Evolutionary conservation across 2,329 filamentous ascomycete species (phyloP).

Genomic region (Torrubiellomyces zombiae): DNA sequence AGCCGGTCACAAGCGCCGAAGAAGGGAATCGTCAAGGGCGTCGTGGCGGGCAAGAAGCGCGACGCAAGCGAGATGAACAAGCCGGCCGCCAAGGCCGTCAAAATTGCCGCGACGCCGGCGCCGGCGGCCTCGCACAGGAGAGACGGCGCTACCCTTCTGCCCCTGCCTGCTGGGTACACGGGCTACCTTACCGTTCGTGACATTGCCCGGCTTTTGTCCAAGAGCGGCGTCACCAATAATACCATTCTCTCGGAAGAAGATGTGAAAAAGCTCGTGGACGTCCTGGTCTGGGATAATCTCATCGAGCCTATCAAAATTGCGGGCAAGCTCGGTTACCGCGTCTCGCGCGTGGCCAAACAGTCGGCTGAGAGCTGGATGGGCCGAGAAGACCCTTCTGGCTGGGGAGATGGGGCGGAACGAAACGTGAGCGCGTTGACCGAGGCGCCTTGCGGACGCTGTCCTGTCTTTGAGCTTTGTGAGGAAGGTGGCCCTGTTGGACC

Average conservation of each 20-base stretch:
- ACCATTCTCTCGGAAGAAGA: constrained; percentile 56
- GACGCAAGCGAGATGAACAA: constrained; percentile 23
- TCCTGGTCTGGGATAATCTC: constrained; percentile 76
- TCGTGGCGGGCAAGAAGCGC: constrained; percentile 32
- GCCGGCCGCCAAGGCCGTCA: constrained; percentile 13
- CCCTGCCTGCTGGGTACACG: constrained; percentile 48
- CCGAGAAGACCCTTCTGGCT: constrained; percentile 18
- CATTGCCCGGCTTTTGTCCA: constrained; percentile 59
- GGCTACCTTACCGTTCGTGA: constrained; percentile 67
- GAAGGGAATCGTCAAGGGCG: constrained; percentile 37
- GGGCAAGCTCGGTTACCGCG: constrained; percentile 34
- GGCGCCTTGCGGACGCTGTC: constrained; percentile 78
- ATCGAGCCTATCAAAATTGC: constrained; percentile 48
- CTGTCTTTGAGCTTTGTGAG: constrained; percentile 82
- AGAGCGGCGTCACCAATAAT: constrained; percentile 53
- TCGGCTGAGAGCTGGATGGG: constrained; percentile 23
- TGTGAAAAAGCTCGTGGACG: constrained; percentile 71
- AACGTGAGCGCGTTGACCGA: constrained; percentile 64
- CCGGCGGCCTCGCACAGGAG: constrained; percentile 5
- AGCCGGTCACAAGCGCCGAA: constrained; percentile 31
- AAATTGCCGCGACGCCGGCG: constrained; percentile 5
- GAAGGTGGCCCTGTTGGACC: constrained; percentile 84
- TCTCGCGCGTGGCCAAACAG: constrained; percentile 30
- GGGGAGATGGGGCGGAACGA: constrained; percentile 23
- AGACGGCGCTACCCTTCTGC: constrained; percentile 26